Conservation (phyloP, 2,329 filamentous ascomycete species). For the Byssochlamys sp. region DNA sequence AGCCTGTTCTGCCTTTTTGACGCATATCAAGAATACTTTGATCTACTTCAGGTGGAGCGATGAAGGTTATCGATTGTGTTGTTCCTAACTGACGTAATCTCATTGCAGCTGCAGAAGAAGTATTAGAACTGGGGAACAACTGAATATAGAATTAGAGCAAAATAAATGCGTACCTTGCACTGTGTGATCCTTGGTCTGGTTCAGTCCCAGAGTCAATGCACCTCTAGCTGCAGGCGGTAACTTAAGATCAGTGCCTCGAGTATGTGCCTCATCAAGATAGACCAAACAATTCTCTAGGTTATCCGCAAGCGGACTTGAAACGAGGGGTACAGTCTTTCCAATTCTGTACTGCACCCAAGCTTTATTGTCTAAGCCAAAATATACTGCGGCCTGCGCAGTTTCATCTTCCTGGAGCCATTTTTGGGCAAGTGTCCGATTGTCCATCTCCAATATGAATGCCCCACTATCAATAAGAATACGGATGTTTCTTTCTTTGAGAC, state of each 20-base stretch:
- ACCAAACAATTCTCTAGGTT: conserved; percentile 46
- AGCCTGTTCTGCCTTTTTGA: conserved; percentile 15
- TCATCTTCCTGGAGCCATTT: conserved; percentile 43
- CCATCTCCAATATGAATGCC: conserved; percentile 54
- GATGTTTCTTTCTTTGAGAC: conserved; percentile 32
- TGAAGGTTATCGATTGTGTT: conserved; percentile 47
- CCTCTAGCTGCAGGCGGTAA: conserved; percentile 40
- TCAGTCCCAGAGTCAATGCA: conserved; percentile 48
- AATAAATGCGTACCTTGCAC: conserved; percentile 44
- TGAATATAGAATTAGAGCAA: background rate
- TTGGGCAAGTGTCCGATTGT: conserved; percentile 42
- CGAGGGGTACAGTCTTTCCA: conserved; percentile 34
- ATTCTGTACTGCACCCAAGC: conserved; percentile 37
- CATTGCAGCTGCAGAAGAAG: conserved; percentile 48
- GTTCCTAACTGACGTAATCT: conserved; percentile 50
- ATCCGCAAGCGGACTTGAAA: conserved; percentile 47
- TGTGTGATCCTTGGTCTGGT: conserved; percentile 51
- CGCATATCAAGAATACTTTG: conserved; percentile 48
- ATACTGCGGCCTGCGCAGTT: conserved; percentile 43
- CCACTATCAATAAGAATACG: conserved; percentile 55
- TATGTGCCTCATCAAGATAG: conserved; percentile 54
- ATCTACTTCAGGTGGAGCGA: conserved; percentile 52
- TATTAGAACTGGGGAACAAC: conserved; percentile 2
- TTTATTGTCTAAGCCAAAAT: conserved; percentile 41
- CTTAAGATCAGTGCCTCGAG: conserved; percentile 51